A percentile compares a stretch with the other conserved stretches of the same genome.
Evolutionary conservation across 2,329 filamentous ascomycete genomes (phyloP).

Genomic region (Phyllosticta paracitricarpa): DNA sequence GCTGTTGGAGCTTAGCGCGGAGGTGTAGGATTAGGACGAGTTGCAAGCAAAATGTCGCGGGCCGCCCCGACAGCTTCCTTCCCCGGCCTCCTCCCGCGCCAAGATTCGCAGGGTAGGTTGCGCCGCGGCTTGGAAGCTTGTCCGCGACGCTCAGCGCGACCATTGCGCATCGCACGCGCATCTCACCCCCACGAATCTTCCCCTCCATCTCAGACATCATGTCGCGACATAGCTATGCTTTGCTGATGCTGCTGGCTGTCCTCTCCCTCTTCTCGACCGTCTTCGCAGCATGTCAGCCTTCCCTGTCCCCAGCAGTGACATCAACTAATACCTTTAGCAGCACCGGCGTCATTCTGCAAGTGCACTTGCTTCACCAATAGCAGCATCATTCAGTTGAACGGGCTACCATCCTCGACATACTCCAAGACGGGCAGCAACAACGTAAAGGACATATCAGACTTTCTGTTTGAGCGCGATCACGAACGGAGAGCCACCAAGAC

Average conservation of each 20-base stretch:
- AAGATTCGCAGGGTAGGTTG: conserved; percentile 6
- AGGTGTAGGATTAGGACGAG: neutral
- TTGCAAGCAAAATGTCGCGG: neutral
- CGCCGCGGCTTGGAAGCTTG: neutral
- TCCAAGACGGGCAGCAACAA: neutral
- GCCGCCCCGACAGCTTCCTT: neutral
- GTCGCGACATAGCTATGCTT: conserved; percentile 1
- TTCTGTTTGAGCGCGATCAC: conserved; percentile 18
- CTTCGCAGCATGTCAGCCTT: conserved; percentile 34
- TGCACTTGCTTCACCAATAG: conserved; percentile 59
- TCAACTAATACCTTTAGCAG: conserved; percentile 19
- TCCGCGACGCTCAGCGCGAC: neutral
- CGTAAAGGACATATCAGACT: conserved; percentile 15
- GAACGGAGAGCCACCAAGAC: conserved; percentile 12
- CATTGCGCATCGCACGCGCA: neutral
- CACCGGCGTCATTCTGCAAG: conserved; percentile 59
- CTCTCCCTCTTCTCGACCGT: conserved; percentile 28
- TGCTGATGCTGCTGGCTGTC: conserved; percentile 12
- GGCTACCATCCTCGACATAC: conserved; percentile 23
- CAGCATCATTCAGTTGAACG: conserved; percentile 56
- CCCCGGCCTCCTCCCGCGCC: conserved; percentile 1
- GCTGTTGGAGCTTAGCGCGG: neutral
- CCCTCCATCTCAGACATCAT: neutral
- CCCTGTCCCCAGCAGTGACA: neutral
- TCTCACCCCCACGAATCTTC: neutral